phyloP scores from a whole-genome alignment of 371 early-diverging fungal species.

The Mucor circinelloides region DNA sequence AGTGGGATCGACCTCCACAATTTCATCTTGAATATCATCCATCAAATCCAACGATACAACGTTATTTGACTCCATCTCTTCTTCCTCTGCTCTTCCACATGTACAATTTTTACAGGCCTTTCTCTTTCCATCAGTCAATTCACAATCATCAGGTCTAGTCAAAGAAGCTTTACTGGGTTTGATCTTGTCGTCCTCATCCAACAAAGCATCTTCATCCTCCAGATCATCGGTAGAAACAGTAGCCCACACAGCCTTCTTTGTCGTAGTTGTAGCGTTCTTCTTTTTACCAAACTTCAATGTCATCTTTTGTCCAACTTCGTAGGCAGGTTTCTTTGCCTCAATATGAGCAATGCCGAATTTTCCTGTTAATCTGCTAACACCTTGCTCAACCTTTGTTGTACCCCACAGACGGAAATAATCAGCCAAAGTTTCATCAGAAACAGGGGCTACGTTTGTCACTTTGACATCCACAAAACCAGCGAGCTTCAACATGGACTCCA shows the following conservation, averaged over 20 bases:
- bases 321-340: constrained; percentile 80
- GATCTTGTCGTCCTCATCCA: constrained; percentile 75
- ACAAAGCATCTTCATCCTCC: constrained; percentile 85
- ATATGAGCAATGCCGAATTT: constrained; percentile 49
- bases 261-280: constrained; percentile 48
- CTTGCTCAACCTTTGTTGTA: constrained; percentile 44
- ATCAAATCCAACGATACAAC: constrained; percentile 74
- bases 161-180: neutral
- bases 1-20: constrained; percentile 61
- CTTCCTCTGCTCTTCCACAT: constrained; percentile 91
- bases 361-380: constrained; percentile 49
- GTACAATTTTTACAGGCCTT: constrained; percentile 98
- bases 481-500: constrained; percentile 47
- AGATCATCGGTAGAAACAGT: constrained; percentile 73
- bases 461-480: constrained; percentile 51
- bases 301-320: constrained; percentile 78
- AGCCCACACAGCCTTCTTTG: constrained; percentile 43
- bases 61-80: constrained; percentile 52
- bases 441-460: constrained; percentile 31
- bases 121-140: constrained; percentile 69
- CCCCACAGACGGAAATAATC: constrained; percentile 45
- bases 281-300: constrained; percentile 44
- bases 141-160: constrained; percentile 65
- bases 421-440: constrained; percentile 50
- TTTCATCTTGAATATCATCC: constrained; percentile 49